Conservation (phyloP, 805 yeast genomes). For the Kluyveromyces dobzhanskii region DNA sequence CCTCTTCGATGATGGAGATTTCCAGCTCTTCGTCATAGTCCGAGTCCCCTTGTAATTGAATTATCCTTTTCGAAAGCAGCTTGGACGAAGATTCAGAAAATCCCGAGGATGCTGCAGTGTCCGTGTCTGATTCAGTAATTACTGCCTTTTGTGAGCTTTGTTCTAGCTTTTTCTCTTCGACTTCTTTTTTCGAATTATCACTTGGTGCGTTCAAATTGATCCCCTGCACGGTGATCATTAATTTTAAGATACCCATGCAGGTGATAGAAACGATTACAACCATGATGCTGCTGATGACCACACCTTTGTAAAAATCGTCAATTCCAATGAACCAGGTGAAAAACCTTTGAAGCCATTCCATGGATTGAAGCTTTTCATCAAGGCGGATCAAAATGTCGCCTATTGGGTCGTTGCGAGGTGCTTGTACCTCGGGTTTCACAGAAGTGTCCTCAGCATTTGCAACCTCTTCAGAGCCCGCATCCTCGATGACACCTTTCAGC, state of each 20-base stretch:
- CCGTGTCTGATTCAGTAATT: no score
- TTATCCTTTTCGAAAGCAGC: constrained; percentile 6
- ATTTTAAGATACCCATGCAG: constrained; percentile 5
- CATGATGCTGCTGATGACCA: constrained; percentile 7
- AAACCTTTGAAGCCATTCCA: not conserved
- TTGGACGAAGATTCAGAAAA: not conserved
- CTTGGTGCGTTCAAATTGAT: not conserved
- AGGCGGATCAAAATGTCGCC: not conserved
- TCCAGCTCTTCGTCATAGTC: constrained; percentile 8
- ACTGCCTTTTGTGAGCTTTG: not conserved
- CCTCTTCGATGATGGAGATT: constrained; percentile 7
- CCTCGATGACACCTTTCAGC: constrained; percentile 24
- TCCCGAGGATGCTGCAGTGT: not conserved
- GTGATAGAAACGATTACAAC: constrained; percentile 6
- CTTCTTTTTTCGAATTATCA: not conserved
- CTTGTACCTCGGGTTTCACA: no score
- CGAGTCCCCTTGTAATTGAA: constrained; percentile 4
- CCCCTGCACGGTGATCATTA: constrained; percentile 2
- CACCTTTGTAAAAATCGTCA: constrained; percentile 8
- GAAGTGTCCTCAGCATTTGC: no score
- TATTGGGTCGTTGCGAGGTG: no score
- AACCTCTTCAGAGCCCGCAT: not conserved
- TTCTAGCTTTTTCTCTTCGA: not conserved
- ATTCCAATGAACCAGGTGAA: constrained; percentile 5
- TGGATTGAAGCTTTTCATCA: not conserved